Percentiles rank a stretch among this genome's conserved stretches.
Evolutionary conservation across 345 rosid genomes (phyloP).

Genomic region (Sonneratia caseolaris): DNA sequence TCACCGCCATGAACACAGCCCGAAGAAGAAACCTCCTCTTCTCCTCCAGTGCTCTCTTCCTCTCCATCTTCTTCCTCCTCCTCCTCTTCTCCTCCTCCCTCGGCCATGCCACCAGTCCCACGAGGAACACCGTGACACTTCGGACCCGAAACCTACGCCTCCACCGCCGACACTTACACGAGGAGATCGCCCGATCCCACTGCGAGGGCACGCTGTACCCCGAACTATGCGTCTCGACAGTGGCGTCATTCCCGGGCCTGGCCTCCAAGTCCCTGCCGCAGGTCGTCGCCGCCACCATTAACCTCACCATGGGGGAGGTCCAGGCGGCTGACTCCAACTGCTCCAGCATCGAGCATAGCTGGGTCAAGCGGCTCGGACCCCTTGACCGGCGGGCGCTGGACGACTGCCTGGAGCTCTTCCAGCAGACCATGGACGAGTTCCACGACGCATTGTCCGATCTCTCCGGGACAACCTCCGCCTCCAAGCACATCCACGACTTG

Average conservation of each 20-base stretch:
- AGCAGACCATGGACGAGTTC: constrained; percentile 38
- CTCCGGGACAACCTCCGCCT: constrained; percentile 12
- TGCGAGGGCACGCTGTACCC: constrained; percentile 51
- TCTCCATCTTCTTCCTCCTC: neutral
- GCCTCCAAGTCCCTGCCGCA: constrained; percentile 27
- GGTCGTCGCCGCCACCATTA: constrained; percentile 40
- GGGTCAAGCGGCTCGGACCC: constrained; percentile 13
- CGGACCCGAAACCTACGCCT: constrained; percentile 1
- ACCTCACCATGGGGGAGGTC: constrained; percentile 41
- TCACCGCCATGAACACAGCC: neutral
- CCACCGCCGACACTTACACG: constrained; percentile 9
- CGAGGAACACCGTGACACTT: no score
- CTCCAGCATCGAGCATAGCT: constrained; percentile 25
- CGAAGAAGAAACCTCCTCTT: constrained; percentile 4
- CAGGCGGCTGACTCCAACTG: constrained; percentile 37
- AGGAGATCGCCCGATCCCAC: constrained; percentile 12
- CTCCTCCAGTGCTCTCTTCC: neutral
- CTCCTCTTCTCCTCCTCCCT: neutral
- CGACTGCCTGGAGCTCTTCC: constrained; percentile 64
- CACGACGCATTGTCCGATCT: constrained; percentile 35
- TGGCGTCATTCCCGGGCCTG: constrained; percentile 38
- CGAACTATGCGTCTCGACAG: constrained; percentile 54
- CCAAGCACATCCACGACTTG: constrained; percentile 34
- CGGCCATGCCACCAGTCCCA: neutral
- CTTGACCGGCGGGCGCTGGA: constrained; percentile 39